Evolutionary conservation across 306 rosid species (phyloP).

Genomic region (Cotoneaster glaucophyllus): DNA sequence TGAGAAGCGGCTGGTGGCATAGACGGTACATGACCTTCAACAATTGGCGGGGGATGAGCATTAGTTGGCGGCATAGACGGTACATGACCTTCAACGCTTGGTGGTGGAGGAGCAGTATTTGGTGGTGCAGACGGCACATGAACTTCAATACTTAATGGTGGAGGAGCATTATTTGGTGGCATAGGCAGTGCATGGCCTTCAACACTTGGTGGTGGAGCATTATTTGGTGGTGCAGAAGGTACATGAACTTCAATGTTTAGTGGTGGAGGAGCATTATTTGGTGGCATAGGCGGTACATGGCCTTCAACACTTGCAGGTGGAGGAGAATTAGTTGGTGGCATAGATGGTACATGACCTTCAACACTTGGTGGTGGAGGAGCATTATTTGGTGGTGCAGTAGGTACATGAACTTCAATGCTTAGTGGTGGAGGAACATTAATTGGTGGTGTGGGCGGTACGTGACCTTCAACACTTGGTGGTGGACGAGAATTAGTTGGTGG

Average conservation of each 20-base stretch:
- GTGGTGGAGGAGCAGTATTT: constrained; percentile 22
- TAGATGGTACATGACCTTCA: constrained; percentile 26
- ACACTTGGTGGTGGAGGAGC: constrained; percentile 32
- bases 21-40: constrained; percentile 31
- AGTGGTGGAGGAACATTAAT: constrained; percentile 33
- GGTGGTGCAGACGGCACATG: constrained; percentile 30
- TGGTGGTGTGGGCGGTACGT: constrained; percentile 27
- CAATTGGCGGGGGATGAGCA: constrained; percentile 33
- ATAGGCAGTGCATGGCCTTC: constrained; percentile 34
- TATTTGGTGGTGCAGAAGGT: constrained; percentile 21
- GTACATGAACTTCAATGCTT: not conserved
- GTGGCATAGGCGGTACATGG: too few species aligned
- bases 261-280: too few species aligned
- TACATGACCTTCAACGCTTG: constrained; percentile 24
- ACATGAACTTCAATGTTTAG: not conserved
- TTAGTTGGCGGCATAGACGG: constrained; percentile 24
- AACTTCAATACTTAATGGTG: constrained; percentile 33
- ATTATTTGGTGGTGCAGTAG: constrained; percentile 18
- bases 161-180: constrained; percentile 38
- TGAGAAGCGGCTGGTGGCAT: constrained; percentile 19
- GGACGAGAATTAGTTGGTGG: constrained; percentile 34
- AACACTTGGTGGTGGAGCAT: constrained; percentile 31
- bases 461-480: constrained; percentile 31
- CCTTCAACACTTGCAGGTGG: constrained; percentile 34
- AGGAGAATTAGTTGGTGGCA: constrained; percentile 33